phyloP scores from a whole-genome alignment of 495 filamentous ascomycete species.

The Aspergillus egyptiacus region DNA sequence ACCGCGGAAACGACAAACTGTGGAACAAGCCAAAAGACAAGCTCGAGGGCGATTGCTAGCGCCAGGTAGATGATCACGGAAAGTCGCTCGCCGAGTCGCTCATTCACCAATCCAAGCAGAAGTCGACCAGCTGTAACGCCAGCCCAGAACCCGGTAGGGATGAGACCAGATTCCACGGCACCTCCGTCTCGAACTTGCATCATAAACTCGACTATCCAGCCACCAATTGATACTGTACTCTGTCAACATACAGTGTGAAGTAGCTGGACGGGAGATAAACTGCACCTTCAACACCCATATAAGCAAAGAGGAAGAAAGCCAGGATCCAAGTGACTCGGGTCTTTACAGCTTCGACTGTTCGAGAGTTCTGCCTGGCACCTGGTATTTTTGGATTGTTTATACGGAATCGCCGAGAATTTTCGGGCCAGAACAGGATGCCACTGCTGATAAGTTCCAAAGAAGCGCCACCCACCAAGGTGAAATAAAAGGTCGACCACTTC shows the following conservation, averaged over 20 bases:
- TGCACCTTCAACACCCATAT: slow-evolving; percentile 13
- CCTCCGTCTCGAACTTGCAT: slow-evolving; percentile 9
- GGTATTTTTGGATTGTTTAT: slow-evolving; percentile 4
- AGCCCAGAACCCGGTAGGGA: slow-evolving; percentile 12
- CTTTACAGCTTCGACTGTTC: slow-evolving; percentile 8
- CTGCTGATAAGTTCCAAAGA: slow-evolving; percentile 1
- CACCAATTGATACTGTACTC: slow-evolving; percentile 6
- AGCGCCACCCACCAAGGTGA: neutral
- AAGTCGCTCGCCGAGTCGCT: slow-evolving; percentile 53
- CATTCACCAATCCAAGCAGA: slow-evolving; percentile 56
- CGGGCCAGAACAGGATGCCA: slow-evolving; percentile 10
- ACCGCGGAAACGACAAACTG: slow-evolving; percentile 59
- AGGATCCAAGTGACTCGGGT: slow-evolving; percentile 9
- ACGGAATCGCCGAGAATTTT: slow-evolving; percentile 4
- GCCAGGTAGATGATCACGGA: slow-evolving; percentile 34
- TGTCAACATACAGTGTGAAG: neutral
- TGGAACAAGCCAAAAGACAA: slow-evolving; percentile 56
- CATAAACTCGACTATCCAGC: slow-evolving; percentile 15
- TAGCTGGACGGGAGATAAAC: neutral
- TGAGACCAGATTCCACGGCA: slow-evolving; percentile 6
- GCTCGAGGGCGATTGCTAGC: slow-evolving; percentile 35
- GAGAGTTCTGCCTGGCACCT: neutral
- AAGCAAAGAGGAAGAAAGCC: slow-evolving; percentile 12
- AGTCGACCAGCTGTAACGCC: slow-evolving; percentile 57
- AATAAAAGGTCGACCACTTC: slow-evolving; percentile 6